phyloP scores from a whole-genome alignment of 345 rosid genomes.

The Hibiscus syriacus region DNA sequence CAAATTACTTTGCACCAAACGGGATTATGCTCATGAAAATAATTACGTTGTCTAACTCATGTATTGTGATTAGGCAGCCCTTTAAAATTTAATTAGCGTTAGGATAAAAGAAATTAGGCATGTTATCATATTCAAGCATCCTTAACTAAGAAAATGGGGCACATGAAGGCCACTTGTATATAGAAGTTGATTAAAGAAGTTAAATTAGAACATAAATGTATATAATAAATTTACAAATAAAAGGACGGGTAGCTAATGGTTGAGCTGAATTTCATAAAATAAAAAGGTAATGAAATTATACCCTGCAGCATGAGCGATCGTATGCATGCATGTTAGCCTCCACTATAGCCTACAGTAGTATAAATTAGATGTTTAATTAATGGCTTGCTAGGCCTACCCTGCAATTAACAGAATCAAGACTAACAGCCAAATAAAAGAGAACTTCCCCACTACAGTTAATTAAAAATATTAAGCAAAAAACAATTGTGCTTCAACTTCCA shows the following conservation, averaged over 20 bases:
- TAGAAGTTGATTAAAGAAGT: not conserved
- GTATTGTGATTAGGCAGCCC: not conserved
- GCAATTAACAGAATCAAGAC: slow-evolving; percentile 15
- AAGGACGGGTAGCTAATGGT: not conserved
- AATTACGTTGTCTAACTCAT: not conserved
- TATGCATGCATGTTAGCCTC: slow-evolving; percentile 48
- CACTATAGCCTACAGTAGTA: slow-evolving; percentile 19
- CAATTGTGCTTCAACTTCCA: not conserved
- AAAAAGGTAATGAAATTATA: not conserved
- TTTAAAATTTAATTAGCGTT: not conserved
- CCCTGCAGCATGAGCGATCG: not conserved
- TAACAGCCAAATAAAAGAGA: slow-evolving; percentile 28
- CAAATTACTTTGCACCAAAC: not conserved
- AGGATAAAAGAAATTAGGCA: too few relatives aligned
- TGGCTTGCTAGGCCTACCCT: not conserved
- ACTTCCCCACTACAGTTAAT: slow-evolving; percentile 6
- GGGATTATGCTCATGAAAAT: not conserved
- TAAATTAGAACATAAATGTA: not conserved
- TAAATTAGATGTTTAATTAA: not conserved
- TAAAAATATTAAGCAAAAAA: not conserved
- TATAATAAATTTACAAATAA: not conserved
- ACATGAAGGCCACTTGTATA: slow-evolving; percentile 6
- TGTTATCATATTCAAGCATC: not conserved
- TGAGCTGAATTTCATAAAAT: slow-evolving; percentile 13
- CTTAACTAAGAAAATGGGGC: not conserved